Base-by-base conservation (phyloP, 2,329 filamentous ascomycete genomes). In the Fusarium nelsonii region DNA sequence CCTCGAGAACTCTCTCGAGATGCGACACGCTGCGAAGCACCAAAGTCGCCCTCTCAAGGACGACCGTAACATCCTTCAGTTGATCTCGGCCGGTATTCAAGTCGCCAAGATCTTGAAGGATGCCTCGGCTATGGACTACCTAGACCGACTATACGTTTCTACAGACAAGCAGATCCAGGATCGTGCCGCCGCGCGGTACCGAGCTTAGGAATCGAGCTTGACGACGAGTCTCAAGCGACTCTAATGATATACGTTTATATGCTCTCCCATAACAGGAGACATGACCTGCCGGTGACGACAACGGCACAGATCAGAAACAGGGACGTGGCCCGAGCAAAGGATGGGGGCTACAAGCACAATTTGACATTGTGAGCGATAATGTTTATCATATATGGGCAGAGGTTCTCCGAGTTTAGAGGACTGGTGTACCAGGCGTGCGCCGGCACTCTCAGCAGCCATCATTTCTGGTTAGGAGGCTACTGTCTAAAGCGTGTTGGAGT, bases 71-170 rank as follows among this genome's bases (percentile, higher is more conserved):
- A 92, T 97, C 68, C 84, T 97, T 62, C 93, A 97, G 81, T 86
- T 96, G 68, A 93, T 97, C 75, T 94, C 92, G 68, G 93, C 93
- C 40, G 93, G 93, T 39, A 92, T 93, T 54, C 93, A 97, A 80
- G 93, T 97, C 63, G 91, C 92, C 63, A 95, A 93, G 80, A 94
- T 97, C 68, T 82, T 97, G 65, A 94, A 93, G 82, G 93, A 97
- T 81, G 90, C 92, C 44, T 86, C 87, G 68, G 92, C 93, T 60
- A 95, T 96, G 92, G 88, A 92, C 71, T 92, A 91, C 77, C 84
- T 96, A 75, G 92, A 95, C 81, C 85, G 85, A 78, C 84, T 97
- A 80, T 97, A 97, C 85, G 87, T 92, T 83, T 87, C 90, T 73
- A 96, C 92, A 52, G 93, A 96, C 81, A 87, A 87, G 78, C 85